phyloP scores from a whole-genome alignment of 1,284 basidiomycete species.

The Agaricales sp. region DNA sequence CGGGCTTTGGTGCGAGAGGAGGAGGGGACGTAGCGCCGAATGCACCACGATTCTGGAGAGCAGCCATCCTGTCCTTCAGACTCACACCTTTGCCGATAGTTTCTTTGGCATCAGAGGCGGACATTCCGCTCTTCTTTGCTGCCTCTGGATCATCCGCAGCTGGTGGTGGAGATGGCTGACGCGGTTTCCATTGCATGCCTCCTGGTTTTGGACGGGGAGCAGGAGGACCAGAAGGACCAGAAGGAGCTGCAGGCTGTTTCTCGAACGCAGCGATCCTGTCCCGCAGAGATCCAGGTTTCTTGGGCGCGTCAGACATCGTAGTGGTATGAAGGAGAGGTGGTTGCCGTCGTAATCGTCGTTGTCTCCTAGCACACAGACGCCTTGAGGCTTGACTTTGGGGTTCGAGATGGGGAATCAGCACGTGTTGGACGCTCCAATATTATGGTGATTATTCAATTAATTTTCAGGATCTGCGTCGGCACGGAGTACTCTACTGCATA shows the following conservation, averaged over 20 bases:
- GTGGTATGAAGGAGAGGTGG: slow-evolving; percentile 19
- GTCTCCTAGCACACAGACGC: background rate
- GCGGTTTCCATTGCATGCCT: slow-evolving; percentile 61
- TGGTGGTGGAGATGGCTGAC: slow-evolving; percentile 41
- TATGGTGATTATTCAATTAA: too few species aligned
- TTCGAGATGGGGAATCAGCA: background rate
- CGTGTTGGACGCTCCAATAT: too few species aligned
- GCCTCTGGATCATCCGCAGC: slow-evolving; percentile 9
- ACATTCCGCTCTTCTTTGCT: slow-evolving; percentile 40
- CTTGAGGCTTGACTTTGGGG: background rate
- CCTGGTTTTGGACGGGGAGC: slow-evolving; percentile 64
- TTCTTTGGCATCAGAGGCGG: slow-evolving; percentile 75
- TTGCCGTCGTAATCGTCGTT: background rate
- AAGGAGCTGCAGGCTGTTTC: slow-evolving; percentile 32
- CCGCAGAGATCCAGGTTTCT: slow-evolving; percentile 64
- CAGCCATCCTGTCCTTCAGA: slow-evolving; percentile 88
- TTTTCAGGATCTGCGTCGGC: too few species aligned
- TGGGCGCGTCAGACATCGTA: slow-evolving; percentile 38
- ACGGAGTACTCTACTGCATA: too few species aligned
- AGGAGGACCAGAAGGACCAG: slow-evolving; percentile 35
- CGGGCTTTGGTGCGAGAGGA: slow-evolving; percentile 48
- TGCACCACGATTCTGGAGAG: slow-evolving; percentile 68
- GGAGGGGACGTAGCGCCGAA: slow-evolving; percentile 50
- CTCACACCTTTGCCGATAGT: slow-evolving; percentile 66
- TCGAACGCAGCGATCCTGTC: slow-evolving; percentile 81